A percentile compares a stretch with the other conserved stretches of the same genome.
phyloP scores from a whole-genome alignment of 352 stramenopile genomes.

The Pelagophyceae sp. region DNA sequence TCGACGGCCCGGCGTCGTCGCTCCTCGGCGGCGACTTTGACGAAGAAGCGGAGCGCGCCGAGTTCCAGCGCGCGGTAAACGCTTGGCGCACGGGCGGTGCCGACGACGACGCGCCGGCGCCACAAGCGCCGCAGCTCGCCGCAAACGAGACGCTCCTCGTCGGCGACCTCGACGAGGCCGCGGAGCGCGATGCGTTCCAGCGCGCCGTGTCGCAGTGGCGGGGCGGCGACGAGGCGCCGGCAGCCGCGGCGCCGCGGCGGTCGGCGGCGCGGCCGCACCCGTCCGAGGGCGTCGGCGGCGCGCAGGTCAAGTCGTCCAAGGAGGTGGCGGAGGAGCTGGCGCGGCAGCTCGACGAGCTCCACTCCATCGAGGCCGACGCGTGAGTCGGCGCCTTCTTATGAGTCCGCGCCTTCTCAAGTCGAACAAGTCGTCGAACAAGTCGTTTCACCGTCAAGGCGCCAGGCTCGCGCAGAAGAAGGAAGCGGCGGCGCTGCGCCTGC shows the following conservation, averaged over 20 bases:
- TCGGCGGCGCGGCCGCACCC: background rate
- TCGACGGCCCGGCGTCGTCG: background rate
- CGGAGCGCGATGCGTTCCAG: background rate
- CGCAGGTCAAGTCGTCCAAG: background rate
- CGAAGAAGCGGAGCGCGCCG: background rate
- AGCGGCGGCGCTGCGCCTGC: background rate
- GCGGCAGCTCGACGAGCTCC: background rate
- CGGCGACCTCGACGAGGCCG: background rate
- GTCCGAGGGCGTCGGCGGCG: background rate
- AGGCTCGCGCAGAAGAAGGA: background rate
- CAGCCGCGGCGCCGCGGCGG: background rate
- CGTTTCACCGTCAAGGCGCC: too few relatives aligned
- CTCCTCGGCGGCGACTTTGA: background rate
- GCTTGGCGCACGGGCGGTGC: background rate
- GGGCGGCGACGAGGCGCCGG: background rate
- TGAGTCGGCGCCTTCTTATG: background rate
- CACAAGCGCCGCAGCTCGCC: background rate
- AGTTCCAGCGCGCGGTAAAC: background rate
- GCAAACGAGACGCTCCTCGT: background rate
- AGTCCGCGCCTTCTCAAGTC: background rate
- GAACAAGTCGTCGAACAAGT: background rate
- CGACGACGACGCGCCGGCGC: background rate
- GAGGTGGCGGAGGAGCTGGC: background rate
- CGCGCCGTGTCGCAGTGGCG: constrained; percentile 6
- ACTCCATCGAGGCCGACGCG: background rate